Percentiles rank a stretch among this genome's conserved stretches.
These are phyloP conservation scores for Acer yangbiense DNA, from an alignment of 345 rosid species.

Conservation along the genomic window DNA sequence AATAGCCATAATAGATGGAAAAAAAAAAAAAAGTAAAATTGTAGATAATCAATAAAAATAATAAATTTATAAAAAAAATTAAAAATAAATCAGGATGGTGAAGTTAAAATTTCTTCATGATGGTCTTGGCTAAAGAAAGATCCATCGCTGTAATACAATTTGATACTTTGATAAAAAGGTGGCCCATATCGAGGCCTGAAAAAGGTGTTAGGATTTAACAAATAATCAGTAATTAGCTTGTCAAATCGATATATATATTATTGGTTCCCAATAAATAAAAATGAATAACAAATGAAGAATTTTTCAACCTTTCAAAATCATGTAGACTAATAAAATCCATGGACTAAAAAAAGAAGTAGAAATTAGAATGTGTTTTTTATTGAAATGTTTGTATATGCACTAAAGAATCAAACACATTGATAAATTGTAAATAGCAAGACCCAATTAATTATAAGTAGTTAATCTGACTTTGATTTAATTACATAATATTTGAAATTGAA, in stretches of 20 bases:
- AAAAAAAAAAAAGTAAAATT: no score
- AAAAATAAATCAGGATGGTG: no score
- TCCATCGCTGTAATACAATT: no score
- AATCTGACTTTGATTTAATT: background rate
- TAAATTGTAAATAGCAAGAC: no score
- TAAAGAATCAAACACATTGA: background rate
- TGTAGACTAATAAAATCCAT: background rate
- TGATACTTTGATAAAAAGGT: no score
- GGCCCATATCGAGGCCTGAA: no score
- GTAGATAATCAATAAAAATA: no score
- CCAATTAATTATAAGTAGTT: no score
- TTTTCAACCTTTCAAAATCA: background rate
- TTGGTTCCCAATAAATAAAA: background rate
- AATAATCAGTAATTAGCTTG: background rate
- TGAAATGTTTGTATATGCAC: background rate
- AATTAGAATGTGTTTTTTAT: background rate
- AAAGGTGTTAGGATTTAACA: background rate
- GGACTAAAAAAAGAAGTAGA: background rate
- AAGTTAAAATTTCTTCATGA: no score
- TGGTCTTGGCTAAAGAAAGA: no score
- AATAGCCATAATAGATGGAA: no score
- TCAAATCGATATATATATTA: background rate
- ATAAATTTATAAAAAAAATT: no score
- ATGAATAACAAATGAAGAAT: background rate
- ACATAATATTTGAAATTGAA: background rate